A percentile compares a stretch with the other conserved stretches of the same genome.
Evolutionary conservation across 2,329 filamentous ascomycete species (phyloP).

Genomic region (Cyclaneusma minus): DNA sequence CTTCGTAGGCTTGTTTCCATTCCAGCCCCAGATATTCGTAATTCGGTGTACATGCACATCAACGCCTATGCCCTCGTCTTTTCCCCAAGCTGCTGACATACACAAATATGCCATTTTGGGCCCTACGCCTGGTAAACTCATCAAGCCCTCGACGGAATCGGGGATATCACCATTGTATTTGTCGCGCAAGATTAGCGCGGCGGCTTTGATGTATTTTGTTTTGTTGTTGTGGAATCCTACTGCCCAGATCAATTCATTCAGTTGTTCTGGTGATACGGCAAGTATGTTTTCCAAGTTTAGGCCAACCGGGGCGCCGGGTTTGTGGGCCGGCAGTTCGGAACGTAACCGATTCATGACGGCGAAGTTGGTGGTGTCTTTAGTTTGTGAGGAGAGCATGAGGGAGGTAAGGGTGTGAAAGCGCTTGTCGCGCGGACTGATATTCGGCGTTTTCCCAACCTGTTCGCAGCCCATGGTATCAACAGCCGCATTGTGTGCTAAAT

Average conservation of each 20-base stretch:
- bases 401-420: conserved; percentile 55
- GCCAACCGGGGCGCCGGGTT: conserved; percentile 20
- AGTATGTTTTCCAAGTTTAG: conserved; percentile 50
- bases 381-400: conserved; percentile 59
- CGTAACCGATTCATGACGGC: conserved; percentile 52
- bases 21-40: conserved; percentile 61
- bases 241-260: conserved; percentile 50
- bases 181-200: conserved; percentile 45
- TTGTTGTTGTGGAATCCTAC: conserved; percentile 68
- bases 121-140: conserved; percentile 51
- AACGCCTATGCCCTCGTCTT: conserved; percentile 39
- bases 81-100: conserved; percentile 53
- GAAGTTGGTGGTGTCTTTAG: conserved; percentile 58
- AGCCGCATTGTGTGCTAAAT: conserved; percentile 57
- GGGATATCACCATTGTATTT: conserved; percentile 49
- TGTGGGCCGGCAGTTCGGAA: conserved; percentile 33
- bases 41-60: conserved; percentile 66
- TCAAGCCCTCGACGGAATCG: conserved; percentile 45
- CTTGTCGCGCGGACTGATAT: conserved; percentile 31
- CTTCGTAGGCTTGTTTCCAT: conserved; percentile 37
- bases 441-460: conserved; percentile 31
- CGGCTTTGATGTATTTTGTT: conserved; percentile 52
- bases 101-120: conserved; percentile 65
- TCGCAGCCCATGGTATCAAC: conserved; percentile 98
- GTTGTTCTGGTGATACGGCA: conserved; percentile 35